Evolutionary conservation across 805 yeast genomes (phyloP).

Genomic region (Candida quercuum): DNA sequence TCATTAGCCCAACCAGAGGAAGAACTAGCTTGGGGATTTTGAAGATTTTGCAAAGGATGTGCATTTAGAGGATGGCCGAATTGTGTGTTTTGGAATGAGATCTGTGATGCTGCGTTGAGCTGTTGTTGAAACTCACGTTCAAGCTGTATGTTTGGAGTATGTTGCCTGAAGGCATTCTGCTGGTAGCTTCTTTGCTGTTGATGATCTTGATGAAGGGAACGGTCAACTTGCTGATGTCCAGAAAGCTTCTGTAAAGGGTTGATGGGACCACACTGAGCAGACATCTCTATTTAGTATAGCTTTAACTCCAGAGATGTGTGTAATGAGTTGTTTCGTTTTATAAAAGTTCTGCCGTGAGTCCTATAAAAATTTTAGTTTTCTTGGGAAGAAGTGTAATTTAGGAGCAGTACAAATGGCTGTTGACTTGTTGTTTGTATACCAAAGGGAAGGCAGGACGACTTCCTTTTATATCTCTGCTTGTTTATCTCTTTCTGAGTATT

Average conservation of each 20-base stretch:
- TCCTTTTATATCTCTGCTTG: no score
- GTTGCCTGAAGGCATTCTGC: conserved; percentile 2
- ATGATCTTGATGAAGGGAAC: conserved; percentile 21
- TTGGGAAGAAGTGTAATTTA: no score
- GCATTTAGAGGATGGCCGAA: not conserved
- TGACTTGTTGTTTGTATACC: no score
- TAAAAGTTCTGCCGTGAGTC: no score
- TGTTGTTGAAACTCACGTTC: conserved; percentile 16
- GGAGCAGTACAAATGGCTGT: no score
- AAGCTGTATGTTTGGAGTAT: conserved; percentile 6
- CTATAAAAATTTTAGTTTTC: no score
- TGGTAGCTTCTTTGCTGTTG: conserved; percentile 9
- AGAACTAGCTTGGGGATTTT: conserved; percentile 1
- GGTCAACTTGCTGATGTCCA: conserved; percentile 19
- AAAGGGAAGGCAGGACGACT: no score
- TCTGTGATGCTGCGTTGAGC: conserved; percentile 6
- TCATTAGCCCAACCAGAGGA: conserved; percentile 20
- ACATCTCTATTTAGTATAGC: no score
- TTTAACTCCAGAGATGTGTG: no score
- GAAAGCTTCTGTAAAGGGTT: conserved; percentile 22
- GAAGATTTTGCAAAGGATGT: conserved; percentile 5
- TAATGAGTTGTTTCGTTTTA: no score
- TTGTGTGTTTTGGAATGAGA: conserved; percentile 7
- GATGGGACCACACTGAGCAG: conserved; percentile 18
- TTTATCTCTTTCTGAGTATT: no score